phyloP scores from a whole-genome alignment of 106 monocot genomes.

The Cymbidium sinense region DNA sequence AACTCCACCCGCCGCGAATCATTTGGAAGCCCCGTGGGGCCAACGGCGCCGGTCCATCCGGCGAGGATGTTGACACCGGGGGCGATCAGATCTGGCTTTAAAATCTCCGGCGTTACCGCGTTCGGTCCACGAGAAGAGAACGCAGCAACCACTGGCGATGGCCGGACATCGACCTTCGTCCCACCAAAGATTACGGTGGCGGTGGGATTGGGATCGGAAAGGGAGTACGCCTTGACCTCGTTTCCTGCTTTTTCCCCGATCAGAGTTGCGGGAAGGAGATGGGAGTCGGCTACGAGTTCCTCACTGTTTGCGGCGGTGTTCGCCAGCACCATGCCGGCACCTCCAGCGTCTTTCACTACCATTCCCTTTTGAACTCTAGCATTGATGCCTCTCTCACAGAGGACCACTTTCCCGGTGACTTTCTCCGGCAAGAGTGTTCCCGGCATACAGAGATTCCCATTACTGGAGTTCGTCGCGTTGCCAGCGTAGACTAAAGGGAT shows the following conservation, averaged over 20 bases:
- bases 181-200: conserved; percentile 64
- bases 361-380: conserved; percentile 83
- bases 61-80: conserved; percentile 97
- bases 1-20: conserved; percentile 65
- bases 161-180: conserved; percentile 61
- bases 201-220: conserved; percentile 45
- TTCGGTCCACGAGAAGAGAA: conserved; percentile 96
- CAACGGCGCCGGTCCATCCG: conserved; percentile 70
- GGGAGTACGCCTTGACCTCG: conserved; percentile 46
- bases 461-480: conserved; percentile 73
- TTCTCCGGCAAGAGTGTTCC: conserved; percentile 69
- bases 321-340: conserved; percentile 78
- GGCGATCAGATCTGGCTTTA: conserved; percentile 90
- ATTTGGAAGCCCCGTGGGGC: conserved; percentile 58
- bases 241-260: conserved; percentile 69
- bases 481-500: conserved; percentile 76
- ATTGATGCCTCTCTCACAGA: conserved; percentile 87
- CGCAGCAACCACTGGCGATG: conserved; percentile 95
- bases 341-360: conserved; percentile 79
- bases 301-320: conserved; percentile 87
- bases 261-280: conserved; percentile 68
- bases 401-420: conserved; percentile 81
- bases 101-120: conserved; percentile 59
- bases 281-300: conserved; percentile 95
- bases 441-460: conserved; percentile 80